Percentiles rank a stretch among this genome's conserved stretches.
Evolutionary conservation across 2,329 filamentous ascomycete genomes (phyloP).

Genomic region (Arthrobotrys pseudoclavata): DNA sequence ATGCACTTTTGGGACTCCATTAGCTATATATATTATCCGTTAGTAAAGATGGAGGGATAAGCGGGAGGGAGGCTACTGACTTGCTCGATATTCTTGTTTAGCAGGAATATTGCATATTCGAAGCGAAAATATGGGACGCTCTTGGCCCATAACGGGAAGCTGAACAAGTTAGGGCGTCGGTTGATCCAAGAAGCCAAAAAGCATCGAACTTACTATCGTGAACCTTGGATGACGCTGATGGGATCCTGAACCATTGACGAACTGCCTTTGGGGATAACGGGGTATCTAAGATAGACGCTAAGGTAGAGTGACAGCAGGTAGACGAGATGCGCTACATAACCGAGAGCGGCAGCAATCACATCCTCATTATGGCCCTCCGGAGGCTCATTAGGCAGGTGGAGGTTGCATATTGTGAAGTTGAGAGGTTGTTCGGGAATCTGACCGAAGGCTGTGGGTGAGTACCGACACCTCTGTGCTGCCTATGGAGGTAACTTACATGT

Average conservation of each 20-base stretch:
- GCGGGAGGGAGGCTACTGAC: constrained; percentile 30
- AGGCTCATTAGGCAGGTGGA: constrained; percentile 83
- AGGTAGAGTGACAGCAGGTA: constrained; percentile 86
- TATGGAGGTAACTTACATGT: constrained; percentile 66
- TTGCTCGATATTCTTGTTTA: constrained; percentile 91
- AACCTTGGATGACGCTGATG: constrained; percentile 68
- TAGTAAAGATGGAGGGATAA: neutral
- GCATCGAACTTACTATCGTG: constrained; percentile 56
- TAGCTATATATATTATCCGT: constrained; percentile 66
- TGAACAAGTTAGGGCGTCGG: constrained; percentile 69
- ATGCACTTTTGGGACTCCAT: constrained; percentile 77
- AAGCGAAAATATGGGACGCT: constrained; percentile 85
- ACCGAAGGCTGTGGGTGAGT: constrained; percentile 2
- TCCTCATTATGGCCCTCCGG: constrained; percentile 81
- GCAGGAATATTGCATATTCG: constrained; percentile 94
- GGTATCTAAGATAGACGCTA: constrained; percentile 82
- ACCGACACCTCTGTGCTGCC: neutral
- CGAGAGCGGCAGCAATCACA: constrained; percentile 82
- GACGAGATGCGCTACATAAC: constrained; percentile 81
- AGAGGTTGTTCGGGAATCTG: constrained; percentile 73
- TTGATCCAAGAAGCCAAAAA: neutral
- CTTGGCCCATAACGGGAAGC: constrained; percentile 84
- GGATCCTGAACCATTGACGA: constrained; percentile 82
- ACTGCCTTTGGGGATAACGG: constrained; percentile 79
- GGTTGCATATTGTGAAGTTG: constrained; percentile 83